These are phyloP conservation scores for Hanseniaspora guilliermondii DNA, from an alignment of 805 yeast genomes.

Conservation along the genomic window DNA sequence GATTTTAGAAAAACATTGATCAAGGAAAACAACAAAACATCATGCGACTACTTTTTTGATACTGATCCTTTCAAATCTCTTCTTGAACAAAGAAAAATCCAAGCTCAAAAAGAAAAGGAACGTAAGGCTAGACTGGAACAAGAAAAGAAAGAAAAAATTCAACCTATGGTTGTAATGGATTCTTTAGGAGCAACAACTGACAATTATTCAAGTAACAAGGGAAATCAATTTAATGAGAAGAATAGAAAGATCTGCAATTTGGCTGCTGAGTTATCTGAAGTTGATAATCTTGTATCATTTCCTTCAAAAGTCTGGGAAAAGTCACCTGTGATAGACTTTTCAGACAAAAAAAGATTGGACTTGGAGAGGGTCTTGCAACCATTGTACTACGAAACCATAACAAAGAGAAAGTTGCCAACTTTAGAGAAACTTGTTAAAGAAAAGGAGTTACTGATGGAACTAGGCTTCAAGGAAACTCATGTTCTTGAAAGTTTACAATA, in stretches of 20 bases:
- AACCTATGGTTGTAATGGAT: slow-evolving; percentile 17
- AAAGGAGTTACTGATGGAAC: slow-evolving; percentile 25
- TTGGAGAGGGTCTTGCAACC: slow-evolving; percentile 31
- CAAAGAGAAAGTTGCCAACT: slow-evolving; percentile 14
- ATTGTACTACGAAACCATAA: slow-evolving; percentile 9
- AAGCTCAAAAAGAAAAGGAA: slow-evolving; percentile 37
- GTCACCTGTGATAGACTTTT: slow-evolving; percentile 56
- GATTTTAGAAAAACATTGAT: slow-evolving; percentile 40
- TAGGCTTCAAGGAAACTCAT: slow-evolving; percentile 65
- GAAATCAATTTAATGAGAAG: slow-evolving; percentile 12
- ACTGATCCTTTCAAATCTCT: slow-evolving; percentile 66
- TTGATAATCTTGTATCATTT: slow-evolving; percentile 19
- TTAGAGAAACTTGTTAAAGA: slow-evolving; percentile 17
- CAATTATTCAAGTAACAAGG: neutral
- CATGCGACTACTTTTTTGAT: slow-evolving; percentile 44
- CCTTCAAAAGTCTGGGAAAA: slow-evolving; percentile 55
- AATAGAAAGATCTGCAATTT: slow-evolving; percentile 16
- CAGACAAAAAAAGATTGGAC: slow-evolving; percentile 46
- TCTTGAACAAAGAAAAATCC: slow-evolving; percentile 41
- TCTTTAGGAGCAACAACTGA: neutral
- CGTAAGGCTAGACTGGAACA: slow-evolving; percentile 34
- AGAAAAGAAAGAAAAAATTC: slow-evolving; percentile 21
- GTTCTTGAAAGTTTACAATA: slow-evolving; percentile 59
- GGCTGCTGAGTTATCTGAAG: slow-evolving; percentile 4
- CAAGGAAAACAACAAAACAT: slow-evolving; percentile 32